Evolutionary conservation across 768 basidiomycete species (phyloP).

Genomic region (Pisolithus orientalis): DNA sequence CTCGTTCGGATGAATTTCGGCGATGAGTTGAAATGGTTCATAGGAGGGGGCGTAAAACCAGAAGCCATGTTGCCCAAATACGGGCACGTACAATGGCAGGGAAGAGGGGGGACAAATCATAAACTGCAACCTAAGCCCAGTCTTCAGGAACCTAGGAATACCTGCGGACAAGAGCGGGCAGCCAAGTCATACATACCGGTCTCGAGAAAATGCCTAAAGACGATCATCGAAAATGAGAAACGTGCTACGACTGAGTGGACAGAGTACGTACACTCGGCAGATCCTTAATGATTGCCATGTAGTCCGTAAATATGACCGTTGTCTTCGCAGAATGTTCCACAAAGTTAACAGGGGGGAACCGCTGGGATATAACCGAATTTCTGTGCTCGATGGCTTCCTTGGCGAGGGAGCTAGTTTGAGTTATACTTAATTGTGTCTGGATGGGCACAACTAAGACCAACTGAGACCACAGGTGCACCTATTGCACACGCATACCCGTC

Average conservation of each 20-base stretch:
- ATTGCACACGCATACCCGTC: slow-evolving; percentile 6
- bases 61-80: slow-evolving; percentile 21
- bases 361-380: background rate
- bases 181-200: background rate
- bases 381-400: background rate
- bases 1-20: slow-evolving; percentile 17
- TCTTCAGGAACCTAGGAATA: background rate
- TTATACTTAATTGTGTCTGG: background rate
- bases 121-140: background rate
- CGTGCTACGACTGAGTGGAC: background rate
- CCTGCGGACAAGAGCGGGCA: background rate
- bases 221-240: background rate
- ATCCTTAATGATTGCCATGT: background rate
- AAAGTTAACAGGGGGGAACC: background rate
- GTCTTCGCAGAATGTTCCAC: background rate
- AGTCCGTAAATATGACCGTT: background rate
- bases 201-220: background rate
- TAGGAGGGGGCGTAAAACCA: slow-evolving; percentile 24
- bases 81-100: slow-evolving; percentile 22
- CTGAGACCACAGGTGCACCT: background rate
- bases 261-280: background rate
- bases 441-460: background rate
- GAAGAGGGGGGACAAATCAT: slow-evolving; percentile 22
- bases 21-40: slow-evolving; percentile 21
- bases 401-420: background rate